Conservation (phyloP, 2,329 filamentous ascomycete genomes). For the Diplodia mutila region DNA sequence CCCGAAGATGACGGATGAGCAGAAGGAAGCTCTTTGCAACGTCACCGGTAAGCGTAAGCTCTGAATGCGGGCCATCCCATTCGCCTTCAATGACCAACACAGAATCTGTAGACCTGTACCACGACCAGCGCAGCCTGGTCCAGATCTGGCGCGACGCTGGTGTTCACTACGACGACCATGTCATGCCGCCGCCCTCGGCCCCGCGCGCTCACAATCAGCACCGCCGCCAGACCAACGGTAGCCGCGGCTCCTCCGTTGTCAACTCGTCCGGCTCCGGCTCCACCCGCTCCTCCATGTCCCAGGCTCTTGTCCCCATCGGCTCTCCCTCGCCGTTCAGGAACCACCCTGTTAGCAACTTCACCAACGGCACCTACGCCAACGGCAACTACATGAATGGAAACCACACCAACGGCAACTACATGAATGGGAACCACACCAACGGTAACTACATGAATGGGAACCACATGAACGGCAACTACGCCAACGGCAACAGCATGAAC, state of each 20-base stretch:
- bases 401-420: background rate
- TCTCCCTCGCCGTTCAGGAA: background rate
- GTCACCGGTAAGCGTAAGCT: background rate
- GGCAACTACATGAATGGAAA: background rate
- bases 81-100: background rate
- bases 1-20: constrained; percentile 1
- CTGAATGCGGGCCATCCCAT: too few species aligned
- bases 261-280: background rate
- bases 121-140: constrained; percentile 16
- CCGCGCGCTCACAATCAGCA: background rate
- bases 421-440: too few species aligned
- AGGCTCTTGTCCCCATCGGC: background rate
- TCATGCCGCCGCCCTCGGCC: background rate
- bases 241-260: too few species aligned
- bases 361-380: background rate
- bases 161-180: background rate
- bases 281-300: background rate
- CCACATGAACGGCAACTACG: background rate
- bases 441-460: background rate
- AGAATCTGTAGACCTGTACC: background rate
- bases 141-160: constrained; percentile 6
- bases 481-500: background rate
- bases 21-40: background rate
- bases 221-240: background rate
- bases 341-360: background rate